These are phyloP conservation scores for Prunus mira DNA, from an alignment of 306 rosid genomes.

Conservation along the genomic window DNA sequence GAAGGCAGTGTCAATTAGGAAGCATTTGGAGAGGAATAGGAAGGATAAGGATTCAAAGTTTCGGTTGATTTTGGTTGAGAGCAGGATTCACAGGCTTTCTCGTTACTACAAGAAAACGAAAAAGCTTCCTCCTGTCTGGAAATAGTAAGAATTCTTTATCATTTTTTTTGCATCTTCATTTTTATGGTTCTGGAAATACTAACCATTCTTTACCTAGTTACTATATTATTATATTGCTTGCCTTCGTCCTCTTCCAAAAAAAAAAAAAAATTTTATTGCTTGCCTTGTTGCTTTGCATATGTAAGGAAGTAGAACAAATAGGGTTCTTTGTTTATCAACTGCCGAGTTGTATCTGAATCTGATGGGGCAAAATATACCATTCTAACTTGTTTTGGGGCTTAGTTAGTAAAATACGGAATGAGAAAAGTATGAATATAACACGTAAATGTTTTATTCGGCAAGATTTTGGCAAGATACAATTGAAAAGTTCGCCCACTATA, in stretches of 20 bases:
- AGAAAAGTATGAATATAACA: no score
- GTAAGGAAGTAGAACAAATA: neutral
- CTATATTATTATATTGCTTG: neutral
- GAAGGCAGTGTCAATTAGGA: slow-evolving; percentile 48
- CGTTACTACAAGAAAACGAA: slow-evolving; percentile 50
- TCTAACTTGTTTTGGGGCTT: no score
- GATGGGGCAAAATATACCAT: neutral
- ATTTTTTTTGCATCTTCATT: neutral
- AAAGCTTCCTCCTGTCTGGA: slow-evolving; percentile 36
- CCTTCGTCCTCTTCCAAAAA: no score
- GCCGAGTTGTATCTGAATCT: neutral
- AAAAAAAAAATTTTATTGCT: no score
- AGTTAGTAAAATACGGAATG: no score
- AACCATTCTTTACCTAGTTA: no score
- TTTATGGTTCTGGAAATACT: neutral
- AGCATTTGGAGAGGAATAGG: slow-evolving; percentile 52
- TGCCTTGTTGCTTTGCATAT: neutral
- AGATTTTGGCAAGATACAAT: no score
- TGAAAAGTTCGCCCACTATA: no score
- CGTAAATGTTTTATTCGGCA: no score
- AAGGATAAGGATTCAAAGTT: slow-evolving; percentile 50
- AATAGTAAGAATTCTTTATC: slow-evolving; percentile 18
- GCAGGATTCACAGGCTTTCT: slow-evolving; percentile 53
- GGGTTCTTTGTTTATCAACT: neutral
- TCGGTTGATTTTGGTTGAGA: slow-evolving; percentile 47